Evolutionary conservation across 1,139 yeast species (phyloP).

Genomic region (Geotrichum reessii): DNA sequence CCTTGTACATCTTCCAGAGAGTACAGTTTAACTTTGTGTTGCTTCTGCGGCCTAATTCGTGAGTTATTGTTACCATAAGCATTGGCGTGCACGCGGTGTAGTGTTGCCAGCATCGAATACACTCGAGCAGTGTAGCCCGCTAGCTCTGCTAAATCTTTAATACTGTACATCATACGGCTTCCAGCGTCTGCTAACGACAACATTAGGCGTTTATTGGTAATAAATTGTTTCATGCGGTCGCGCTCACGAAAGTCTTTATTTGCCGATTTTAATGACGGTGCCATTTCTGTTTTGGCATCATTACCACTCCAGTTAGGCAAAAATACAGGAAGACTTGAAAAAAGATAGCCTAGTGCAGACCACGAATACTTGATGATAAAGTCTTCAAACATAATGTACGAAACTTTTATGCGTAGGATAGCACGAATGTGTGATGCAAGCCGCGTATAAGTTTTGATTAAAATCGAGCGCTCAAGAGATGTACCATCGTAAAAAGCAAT

Average conservation of each 20-base stretch:
- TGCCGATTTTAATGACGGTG: conserved; percentile 22
- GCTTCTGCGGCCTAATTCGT: conserved; percentile 3
- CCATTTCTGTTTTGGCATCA: conserved; percentile 25
- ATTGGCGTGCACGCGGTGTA: conserved; percentile 75
- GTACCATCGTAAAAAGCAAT: conserved; percentile 93
- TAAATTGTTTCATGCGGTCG: conserved; percentile 71
- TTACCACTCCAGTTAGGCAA: conserved; percentile 41
- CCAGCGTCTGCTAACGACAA: conserved; percentile 93
- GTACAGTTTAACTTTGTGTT: conserved; percentile 22
- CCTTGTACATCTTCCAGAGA: conserved; percentile 58
- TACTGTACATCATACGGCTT: conserved; percentile 90
- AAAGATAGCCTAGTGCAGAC: conserved; percentile 90
- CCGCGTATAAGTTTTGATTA: conserved; percentile 52
- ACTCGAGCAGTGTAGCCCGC: conserved; percentile 90
- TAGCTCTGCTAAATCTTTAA: conserved; percentile 84
- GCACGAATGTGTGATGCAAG: conserved; percentile 49
- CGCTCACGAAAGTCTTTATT: conserved; percentile 30
- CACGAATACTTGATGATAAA: conserved; percentile 85
- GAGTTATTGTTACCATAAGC: conserved; percentile 27
- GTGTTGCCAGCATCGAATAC: conserved; percentile 62
- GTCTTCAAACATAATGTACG: conserved; percentile 75
- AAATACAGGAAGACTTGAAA: conserved; percentile 82
- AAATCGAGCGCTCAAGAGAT: conserved; percentile 65
- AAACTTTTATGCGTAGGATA: conserved; percentile 44
- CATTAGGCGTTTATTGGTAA: conserved; percentile 85